Evolutionary conservation across 192 early-diverging fungal species (phyloP), one percentile per base, ranked within the genome.

Genomic region (Coemansia sp.): DNA sequence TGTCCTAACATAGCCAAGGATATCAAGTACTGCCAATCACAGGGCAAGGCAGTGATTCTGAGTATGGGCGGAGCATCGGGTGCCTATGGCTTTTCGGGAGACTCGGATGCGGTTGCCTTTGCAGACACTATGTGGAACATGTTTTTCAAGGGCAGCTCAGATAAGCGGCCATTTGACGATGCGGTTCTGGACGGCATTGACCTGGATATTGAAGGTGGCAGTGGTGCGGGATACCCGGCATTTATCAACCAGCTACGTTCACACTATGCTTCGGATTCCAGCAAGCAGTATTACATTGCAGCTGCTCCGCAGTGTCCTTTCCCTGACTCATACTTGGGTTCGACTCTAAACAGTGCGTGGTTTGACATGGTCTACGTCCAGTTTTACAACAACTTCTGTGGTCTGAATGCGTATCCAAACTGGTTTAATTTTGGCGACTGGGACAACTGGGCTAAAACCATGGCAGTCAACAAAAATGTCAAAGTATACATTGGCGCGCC

Each of bases 341-440:
- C 74, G 11, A 75, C 81, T 0, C 58, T 87, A 41, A 75, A 82
- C 37, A 70, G 69, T 20, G 80, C 79, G 1, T 82, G 80, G 80
- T 81, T 87, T 48, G 86, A 87, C 64, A 66, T 84, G 60, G 82
- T 86, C 10, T 81, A 64, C 51, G 76, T 86, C 12, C 86, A 87
- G 56, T 87, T 86, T 69, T 88, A 88, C 74, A 87, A 87, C 73
- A 87, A 87, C 70, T 83, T 79, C 41, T 87, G 85, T 51, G 81
- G 81, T 11, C 63, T 83, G 30, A 69, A 79, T 23, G 62, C 64
- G 9, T 84, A 73, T 39, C 57, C 66, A 4, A 40, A 23, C 0
- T 58, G 60, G 63, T 82, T 83, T 55, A 86, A 83, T 45, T 84
- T 76, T 71, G 75, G 61, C 1, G 76, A 78, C 38, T 86, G 85